These are phyloP conservation scores for Ceratocystis eucalypticola DNA, from an alignment of 2,329 filamentous ascomycete species.

Conservation along the genomic window DNA sequence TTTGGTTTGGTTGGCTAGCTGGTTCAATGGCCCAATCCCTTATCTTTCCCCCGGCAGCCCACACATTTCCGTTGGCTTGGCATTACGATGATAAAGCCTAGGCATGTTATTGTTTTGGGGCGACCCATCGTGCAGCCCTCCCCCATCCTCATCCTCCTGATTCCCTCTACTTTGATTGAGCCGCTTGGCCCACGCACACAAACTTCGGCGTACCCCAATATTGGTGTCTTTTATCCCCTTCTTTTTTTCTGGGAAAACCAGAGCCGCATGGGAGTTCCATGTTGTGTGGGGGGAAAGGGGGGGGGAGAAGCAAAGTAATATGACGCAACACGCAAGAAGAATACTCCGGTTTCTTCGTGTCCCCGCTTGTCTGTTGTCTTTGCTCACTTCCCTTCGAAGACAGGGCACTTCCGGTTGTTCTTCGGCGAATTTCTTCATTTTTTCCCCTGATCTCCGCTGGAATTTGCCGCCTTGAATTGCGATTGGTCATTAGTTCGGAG, in stretches of 20 bases:
- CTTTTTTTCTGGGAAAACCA: not conserved
- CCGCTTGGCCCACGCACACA: not conserved
- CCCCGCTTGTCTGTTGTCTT: not conserved
- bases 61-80: constrained; percentile 13
- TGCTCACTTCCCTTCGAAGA: constrained; percentile 4
- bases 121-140: too few relatives aligned
- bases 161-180: not conserved
- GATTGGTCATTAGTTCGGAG: constrained; percentile 11
- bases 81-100: constrained; percentile 14
- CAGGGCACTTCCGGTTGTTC: constrained; percentile 7
- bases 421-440: not conserved
- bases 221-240: not conserved
- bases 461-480: constrained; percentile 4
- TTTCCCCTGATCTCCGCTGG: not conserved
- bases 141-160: too few relatives aligned
- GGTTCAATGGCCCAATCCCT: constrained; percentile 15
- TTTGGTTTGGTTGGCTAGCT: too few relatives aligned
- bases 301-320: not conserved
- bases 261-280: not conserved
- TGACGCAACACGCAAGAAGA: not conserved
- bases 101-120: not conserved
- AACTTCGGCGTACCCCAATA: not conserved
- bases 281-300: not conserved
- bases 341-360: not conserved
- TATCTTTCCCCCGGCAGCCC: constrained; percentile 20